A percentile compares a stretch with the other conserved stretches of the same genome.
Conservation (phyloP, 1,284 basidiomycete genomes). For the Clitocybe nebularis region DNA sequence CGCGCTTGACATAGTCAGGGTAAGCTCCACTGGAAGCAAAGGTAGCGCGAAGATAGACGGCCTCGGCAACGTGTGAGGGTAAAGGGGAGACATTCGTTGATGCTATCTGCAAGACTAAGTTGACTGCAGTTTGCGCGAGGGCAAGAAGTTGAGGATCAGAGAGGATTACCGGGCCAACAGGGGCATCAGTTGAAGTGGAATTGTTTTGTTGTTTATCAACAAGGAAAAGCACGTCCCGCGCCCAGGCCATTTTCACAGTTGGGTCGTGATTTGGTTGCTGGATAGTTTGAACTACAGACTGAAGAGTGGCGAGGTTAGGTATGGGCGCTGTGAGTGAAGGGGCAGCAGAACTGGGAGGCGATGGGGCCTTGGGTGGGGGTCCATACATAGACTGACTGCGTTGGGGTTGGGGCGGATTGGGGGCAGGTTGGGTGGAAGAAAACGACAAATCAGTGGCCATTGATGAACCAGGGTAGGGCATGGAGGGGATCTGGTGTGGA, state of each 20-base stretch:
- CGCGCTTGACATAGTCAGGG: constrained; percentile 57
- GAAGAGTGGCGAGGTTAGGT: constrained; percentile 54
- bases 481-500: constrained; percentile 6
- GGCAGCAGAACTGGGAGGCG: constrained; percentile 25
- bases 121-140: constrained; percentile 66
- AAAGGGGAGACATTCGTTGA: constrained; percentile 23
- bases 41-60: constrained; percentile 71
- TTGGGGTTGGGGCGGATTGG: constrained; percentile 10
- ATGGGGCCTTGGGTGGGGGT: constrained; percentile 25
- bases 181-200: constrained; percentile 37
- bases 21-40: constrained; percentile 68
- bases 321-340: constrained; percentile 63
- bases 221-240: constrained; percentile 74
- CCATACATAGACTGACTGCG: constrained; percentile 21
- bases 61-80: constrained; percentile 61
- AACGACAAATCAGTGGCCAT: constrained; percentile 11
- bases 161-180: constrained; percentile 51
- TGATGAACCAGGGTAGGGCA: constrained; percentile 5
- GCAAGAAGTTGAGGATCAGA: constrained; percentile 58
- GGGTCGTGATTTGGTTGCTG: constrained; percentile 54
- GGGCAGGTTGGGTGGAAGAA: constrained; percentile 14
- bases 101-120: constrained; percentile 55
- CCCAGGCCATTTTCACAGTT: constrained; percentile 66
- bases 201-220: constrained; percentile 53
- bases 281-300: constrained; percentile 40